Base-by-base conservation (phyloP, 805 yeast species). In the Priceomyces castillae region DNA sequence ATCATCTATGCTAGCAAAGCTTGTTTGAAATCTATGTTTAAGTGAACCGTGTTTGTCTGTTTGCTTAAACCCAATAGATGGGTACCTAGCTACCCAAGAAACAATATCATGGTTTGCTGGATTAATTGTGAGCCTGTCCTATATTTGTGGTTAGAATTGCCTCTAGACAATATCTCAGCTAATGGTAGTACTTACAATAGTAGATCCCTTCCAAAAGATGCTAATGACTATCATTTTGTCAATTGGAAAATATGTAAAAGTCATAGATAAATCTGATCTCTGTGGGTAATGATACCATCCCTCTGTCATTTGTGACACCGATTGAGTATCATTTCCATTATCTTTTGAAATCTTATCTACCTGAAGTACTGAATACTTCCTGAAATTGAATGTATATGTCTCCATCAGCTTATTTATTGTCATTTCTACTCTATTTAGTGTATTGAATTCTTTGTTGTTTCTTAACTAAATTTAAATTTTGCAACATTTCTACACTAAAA, bases 251-350 rank as follows among this genome's bases (percentile, higher is more conserved):
- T 42, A 33, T 16, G 51, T 41, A 39, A 61, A 48, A 23, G 46
- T 46, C 12, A 58, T 40, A 5, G 56, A 45, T 10, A 61, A 17
- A 30, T 57, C 62, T 7, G 62, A 46, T 16, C 65, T 41, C 33
- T 64, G 64, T 2, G 71, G 71, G 33, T 48, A 56, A 42, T 65
- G 70, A 42, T 49, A 46, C 71, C 71, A 65, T 7, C 31, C 30
- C 23, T 22, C 39, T n/a, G 7, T 7, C 7, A 23, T 12, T 18
- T 10, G 22, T 4, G 14, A 25, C 23, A 35, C 9, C 18, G 37
- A 23, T 28, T 30, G 41, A 28, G 36, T 34, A 26, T n/a, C 4
- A 34, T 5, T 15, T 12, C 12, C 20, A 4, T 22, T 7, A 14
- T 14, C 7, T 7, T 20, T 37, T 3, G 14, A 9, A n/a, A 3